These are phyloP conservation scores for Hypocreales sp. DNA, from an alignment of 2,329 filamentous ascomycete species.

Conservation along the genomic window DNA sequence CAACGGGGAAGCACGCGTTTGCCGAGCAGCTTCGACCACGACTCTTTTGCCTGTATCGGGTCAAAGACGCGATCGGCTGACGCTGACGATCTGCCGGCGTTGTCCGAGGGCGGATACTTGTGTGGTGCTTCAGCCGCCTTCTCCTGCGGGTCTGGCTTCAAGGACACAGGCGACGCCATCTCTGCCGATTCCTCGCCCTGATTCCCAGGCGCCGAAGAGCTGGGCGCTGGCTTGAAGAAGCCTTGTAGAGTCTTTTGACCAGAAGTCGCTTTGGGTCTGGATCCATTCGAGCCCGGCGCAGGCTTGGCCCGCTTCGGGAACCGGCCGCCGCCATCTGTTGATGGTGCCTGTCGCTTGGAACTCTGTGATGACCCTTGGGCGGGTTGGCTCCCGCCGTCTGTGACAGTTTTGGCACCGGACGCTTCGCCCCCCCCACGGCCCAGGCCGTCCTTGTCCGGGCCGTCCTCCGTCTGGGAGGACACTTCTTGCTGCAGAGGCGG, in stretches of 20 bases:
- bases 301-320: slow-evolving; percentile 13
- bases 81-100: too few relatives aligned
- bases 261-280: slow-evolving; percentile 16
- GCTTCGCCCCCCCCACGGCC: too few relatives aligned
- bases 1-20: slow-evolving; percentile 63
- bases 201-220: neutral
- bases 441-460: too few relatives aligned
- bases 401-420: too few relatives aligned
- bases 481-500: neutral
- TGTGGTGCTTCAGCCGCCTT: neutral
- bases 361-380: too few relatives aligned
- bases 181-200: neutral
- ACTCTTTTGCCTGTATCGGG: slow-evolving; percentile 58
- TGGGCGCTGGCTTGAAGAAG: slow-evolving; percentile 51
- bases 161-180: neutral
- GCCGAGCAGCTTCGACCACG: slow-evolving; percentile 73
- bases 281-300: slow-evolving; percentile 6
- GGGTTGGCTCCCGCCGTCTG: too few relatives aligned
- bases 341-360: too few relatives aligned
- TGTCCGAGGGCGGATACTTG: too few relatives aligned
- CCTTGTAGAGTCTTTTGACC: slow-evolving; percentile 50
- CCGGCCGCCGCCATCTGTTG: slow-evolving; percentile 1
- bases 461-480: too few relatives aligned
- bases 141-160: neutral
- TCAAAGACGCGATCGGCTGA: slow-evolving; percentile 37